Conservation (phyloP, 2,329 filamentous ascomycete species). For the Beauveria sp. region DNA sequence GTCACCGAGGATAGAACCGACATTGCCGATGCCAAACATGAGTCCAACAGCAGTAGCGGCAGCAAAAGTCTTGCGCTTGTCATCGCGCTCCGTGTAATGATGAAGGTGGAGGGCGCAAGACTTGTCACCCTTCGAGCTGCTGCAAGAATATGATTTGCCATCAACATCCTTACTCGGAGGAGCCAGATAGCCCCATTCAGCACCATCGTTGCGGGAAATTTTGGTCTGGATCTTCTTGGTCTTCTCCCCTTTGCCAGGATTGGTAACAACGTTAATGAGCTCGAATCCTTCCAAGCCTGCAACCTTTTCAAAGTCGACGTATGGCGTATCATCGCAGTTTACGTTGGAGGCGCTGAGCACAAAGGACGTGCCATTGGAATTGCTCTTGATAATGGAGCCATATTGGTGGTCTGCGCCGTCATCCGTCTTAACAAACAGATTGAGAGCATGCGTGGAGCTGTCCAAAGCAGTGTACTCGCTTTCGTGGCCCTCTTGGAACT, state of each 20-base stretch:
- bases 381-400: slow-evolving; percentile 92
- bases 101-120: slow-evolving; percentile 87
- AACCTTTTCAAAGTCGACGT: slow-evolving; percentile 95
- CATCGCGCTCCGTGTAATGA: slow-evolving; percentile 83
- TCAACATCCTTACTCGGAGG: slow-evolving; percentile 67
- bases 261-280: slow-evolving; percentile 78
- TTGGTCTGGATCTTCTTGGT: slow-evolving; percentile 78
- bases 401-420: slow-evolving; percentile 57
- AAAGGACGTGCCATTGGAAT: slow-evolving; percentile 95
- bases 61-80: slow-evolving; percentile 79
- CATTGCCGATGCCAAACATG: slow-evolving; percentile 87
- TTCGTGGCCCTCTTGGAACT: slow-evolving; percentile 71
- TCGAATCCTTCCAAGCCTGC: slow-evolving; percentile 84
- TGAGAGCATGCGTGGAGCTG: slow-evolving; percentile 89
- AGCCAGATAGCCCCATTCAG: slow-evolving; percentile 70
- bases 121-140: slow-evolving; percentile 46
- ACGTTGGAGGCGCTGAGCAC: slow-evolving; percentile 74
- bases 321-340: slow-evolving; percentile 69
- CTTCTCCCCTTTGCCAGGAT: slow-evolving; percentile 65
- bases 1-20: slow-evolving; percentile 61
- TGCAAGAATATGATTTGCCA: slow-evolving; percentile 65
- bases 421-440: slow-evolving; percentile 83
- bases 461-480: slow-evolving; percentile 88
- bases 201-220: slow-evolving; percentile 95
- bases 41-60: slow-evolving; percentile 82